Conservation (phyloP, 441 rosid genomes). For the Francoa sonchifolia region DNA sequence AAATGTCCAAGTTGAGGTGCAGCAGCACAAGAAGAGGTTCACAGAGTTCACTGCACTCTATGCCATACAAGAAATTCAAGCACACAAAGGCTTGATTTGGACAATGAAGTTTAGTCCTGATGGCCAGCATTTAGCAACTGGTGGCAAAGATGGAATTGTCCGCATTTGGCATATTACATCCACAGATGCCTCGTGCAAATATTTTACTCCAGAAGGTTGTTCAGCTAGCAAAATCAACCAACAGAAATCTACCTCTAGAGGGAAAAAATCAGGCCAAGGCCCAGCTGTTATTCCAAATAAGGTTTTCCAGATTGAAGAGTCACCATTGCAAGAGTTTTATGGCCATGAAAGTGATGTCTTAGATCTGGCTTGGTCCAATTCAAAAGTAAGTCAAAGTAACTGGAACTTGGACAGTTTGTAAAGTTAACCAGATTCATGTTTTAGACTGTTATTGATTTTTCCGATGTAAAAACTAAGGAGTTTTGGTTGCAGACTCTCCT, state of each 20-base stretch:
- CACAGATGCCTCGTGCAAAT: slow-evolving; percentile 18
- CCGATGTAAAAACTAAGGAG: background rate
- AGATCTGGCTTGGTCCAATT: slow-evolving; percentile 74
- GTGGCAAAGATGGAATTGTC: slow-evolving; percentile 72
- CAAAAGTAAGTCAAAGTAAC: slow-evolving; percentile 51
- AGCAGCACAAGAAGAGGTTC: slow-evolving; percentile 45
- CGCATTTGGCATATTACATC: slow-evolving; percentile 54
- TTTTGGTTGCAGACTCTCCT: slow-evolving; percentile 48
- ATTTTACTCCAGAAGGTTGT: slow-evolving; percentile 16
- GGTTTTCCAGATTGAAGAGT: slow-evolving; percentile 52
- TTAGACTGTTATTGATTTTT: slow-evolving; percentile 5
- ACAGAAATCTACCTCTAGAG: slow-evolving; percentile 8
- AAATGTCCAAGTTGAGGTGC: slow-evolving; percentile 27
- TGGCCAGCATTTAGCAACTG: slow-evolving; percentile 64
- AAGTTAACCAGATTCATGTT: background rate
- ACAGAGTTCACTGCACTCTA: slow-evolving; percentile 58
- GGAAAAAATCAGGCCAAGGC: slow-evolving; percentile 17
- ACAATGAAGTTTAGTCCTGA: slow-evolving; percentile 75
- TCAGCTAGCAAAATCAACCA: slow-evolving; percentile 9
- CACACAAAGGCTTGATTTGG: slow-evolving; percentile 63
- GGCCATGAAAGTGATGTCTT: slow-evolving; percentile 63
- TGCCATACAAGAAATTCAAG: slow-evolving; percentile 49
- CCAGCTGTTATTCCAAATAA: slow-evolving; percentile 45
- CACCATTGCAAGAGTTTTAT: slow-evolving; percentile 50
- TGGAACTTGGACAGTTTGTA: background rate